phyloP scores from a whole-genome alignment of 306 rosid species.

The Cicer judaicum region DNA sequence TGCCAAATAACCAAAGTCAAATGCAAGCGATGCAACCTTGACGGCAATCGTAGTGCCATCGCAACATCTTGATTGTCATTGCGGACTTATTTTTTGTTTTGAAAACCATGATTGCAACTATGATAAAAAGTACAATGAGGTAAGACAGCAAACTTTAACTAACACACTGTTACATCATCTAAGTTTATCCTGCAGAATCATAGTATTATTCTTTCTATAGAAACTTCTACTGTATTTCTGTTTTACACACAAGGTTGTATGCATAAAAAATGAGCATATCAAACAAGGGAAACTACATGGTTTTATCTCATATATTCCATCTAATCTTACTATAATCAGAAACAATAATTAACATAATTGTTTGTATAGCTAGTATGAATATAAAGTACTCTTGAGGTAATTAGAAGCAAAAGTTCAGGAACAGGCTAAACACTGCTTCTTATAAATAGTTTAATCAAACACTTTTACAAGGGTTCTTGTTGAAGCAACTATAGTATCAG shows the following conservation, averaged over 20 bases:
- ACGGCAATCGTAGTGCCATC: background rate
- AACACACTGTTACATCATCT: background rate
- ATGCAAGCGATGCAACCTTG: background rate
- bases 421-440: slow-evolving; percentile 34
- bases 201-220: background rate
- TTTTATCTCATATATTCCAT: background rate
- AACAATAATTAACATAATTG: too few relatives aligned
- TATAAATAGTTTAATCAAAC: slow-evolving; percentile 53
- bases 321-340: too few relatives aligned
- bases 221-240: background rate
- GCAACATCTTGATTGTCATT: background rate
- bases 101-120: background rate
- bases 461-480: slow-evolving; percentile 56
- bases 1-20: background rate
- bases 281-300: slow-evolving; percentile 3
- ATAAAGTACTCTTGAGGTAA: background rate
- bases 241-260: background rate
- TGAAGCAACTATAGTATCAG: slow-evolving; percentile 55
- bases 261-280: slow-evolving; percentile 18
- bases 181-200: background rate
- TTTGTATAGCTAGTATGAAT: background rate
- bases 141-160: background rate
- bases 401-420: slow-evolving; percentile 29
- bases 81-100: background rate
- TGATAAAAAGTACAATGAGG: background rate